A percentile compares a stretch with the other conserved stretches of the same genome.
Evolutionary conservation across 1,139 yeast genomes (phyloP).

Genomic region (Taphrina pruni): DNA sequence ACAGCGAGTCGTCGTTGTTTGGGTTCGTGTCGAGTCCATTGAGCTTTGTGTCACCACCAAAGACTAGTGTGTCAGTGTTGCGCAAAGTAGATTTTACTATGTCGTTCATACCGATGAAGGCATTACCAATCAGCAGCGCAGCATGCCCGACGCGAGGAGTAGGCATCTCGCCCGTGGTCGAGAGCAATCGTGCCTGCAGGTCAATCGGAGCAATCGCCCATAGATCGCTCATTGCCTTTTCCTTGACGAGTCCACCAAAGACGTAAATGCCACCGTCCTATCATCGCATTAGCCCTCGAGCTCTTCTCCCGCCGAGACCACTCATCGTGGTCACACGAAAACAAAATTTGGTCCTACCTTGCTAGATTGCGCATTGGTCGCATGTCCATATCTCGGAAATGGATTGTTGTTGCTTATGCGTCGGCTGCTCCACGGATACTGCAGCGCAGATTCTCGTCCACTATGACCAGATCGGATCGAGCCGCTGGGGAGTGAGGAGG

Average conservation of each 20-base stretch:
- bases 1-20: constrained; percentile 83
- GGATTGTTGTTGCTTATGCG: constrained; percentile 55
- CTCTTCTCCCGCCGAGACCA: background rate
- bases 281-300: background rate
- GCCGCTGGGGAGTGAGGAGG: background rate
- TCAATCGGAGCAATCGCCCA: constrained; percentile 64
- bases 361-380: constrained; percentile 71
- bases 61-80: constrained; percentile 54
- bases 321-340: no score
- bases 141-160: constrained; percentile 98
- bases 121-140: constrained; percentile 88
- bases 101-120: constrained; percentile 61
- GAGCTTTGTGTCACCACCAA: constrained; percentile 96
- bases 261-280: constrained; percentile 77
- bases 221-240: constrained; percentile 91
- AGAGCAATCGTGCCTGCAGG: constrained; percentile 64
- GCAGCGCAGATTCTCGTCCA: constrained; percentile 17
- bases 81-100: background rate
- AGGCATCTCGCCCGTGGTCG: constrained; percentile 73
- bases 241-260: constrained; percentile 95
- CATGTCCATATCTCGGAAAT: constrained; percentile 92
- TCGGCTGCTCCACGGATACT: constrained; percentile 33
- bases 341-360: constrained; percentile 48
- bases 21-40: constrained; percentile 65
- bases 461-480: background rate